Evolutionary conservation across 2,329 filamentous ascomycete species (phyloP).

Genomic region (Graphilbum ipis-grandicollis): DNA sequence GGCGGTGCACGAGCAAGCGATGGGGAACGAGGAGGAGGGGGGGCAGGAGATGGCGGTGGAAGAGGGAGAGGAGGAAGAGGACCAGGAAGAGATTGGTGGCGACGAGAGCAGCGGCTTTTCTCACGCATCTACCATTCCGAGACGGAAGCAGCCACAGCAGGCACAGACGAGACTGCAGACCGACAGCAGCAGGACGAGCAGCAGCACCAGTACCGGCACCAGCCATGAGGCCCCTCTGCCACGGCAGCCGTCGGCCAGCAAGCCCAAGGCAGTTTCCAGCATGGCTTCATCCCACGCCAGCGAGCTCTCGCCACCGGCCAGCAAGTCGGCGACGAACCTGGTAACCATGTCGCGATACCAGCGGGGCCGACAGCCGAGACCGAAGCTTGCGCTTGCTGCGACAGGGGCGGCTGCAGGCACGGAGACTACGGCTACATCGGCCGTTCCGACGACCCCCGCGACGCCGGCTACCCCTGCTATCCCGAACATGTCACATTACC

Average conservation of each 20-base stretch:
- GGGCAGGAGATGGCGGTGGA: neutral
- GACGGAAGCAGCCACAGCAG: neutral
- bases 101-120: too few relatives aligned
- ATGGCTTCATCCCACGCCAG: neutral
- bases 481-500: too few relatives aligned
- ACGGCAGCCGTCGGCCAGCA: constrained; percentile 9
- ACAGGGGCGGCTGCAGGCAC: neutral
- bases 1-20: constrained; percentile 45
- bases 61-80: too few relatives aligned
- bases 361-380: neutral
- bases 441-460: neutral
- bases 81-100: too few relatives aligned
- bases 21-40: constrained; percentile 1
- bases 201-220: constrained; percentile 8
- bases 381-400: neutral
- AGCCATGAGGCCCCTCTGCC: constrained; percentile 9
- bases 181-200: neutral
- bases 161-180: neutral
- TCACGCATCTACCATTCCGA: neutral
- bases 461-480: too few relatives aligned
- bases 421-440: neutral
- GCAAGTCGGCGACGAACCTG: constrained; percentile 6
- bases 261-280: neutral
- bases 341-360: constrained; percentile 1
- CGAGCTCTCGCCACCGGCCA: neutral